Evolutionary conservation across 2,329 filamentous ascomycete genomes (phyloP).

Genomic region (Macrophomina phaseolina): DNA sequence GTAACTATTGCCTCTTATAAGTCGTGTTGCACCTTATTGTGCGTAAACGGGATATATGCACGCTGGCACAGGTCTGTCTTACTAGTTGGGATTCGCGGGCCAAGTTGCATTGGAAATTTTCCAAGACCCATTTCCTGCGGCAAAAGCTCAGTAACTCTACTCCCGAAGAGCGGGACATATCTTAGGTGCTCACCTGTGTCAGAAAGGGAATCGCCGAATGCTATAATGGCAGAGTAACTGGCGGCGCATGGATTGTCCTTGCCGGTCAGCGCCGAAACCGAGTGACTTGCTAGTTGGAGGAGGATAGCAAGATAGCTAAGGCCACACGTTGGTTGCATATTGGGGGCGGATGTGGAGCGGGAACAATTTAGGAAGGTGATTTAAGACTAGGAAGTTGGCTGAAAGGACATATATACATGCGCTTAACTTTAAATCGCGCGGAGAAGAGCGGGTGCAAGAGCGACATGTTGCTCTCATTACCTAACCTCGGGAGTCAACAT

Average conservation of each 20-base stretch:
- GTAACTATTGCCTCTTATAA: background rate
- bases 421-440: too few relatives aligned
- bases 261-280: background rate
- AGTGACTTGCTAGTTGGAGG: background rate
- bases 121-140: background rate
- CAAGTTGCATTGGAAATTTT: background rate
- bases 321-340: background rate
- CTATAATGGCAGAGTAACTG: background rate
- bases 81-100: slow-evolving; percentile 1
- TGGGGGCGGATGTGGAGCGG: too few relatives aligned
- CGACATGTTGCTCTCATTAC: too few relatives aligned
- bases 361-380: too few relatives aligned
- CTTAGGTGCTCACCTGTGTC: background rate
- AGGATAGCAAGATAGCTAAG: background rate
- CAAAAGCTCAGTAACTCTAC: background rate
- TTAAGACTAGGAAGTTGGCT: too few relatives aligned
- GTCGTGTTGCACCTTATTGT: too few relatives aligned
- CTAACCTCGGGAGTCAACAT: too few relatives aligned
- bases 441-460: too few relatives aligned
- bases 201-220: slow-evolving; percentile 1
- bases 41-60: background rate
- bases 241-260: background rate
- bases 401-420: too few relatives aligned
- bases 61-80: background rate
- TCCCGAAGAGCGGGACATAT: background rate